phyloP scores from a whole-genome alignment of 2,329 filamentous ascomycete species.

The Zarea fungicola region DNA sequence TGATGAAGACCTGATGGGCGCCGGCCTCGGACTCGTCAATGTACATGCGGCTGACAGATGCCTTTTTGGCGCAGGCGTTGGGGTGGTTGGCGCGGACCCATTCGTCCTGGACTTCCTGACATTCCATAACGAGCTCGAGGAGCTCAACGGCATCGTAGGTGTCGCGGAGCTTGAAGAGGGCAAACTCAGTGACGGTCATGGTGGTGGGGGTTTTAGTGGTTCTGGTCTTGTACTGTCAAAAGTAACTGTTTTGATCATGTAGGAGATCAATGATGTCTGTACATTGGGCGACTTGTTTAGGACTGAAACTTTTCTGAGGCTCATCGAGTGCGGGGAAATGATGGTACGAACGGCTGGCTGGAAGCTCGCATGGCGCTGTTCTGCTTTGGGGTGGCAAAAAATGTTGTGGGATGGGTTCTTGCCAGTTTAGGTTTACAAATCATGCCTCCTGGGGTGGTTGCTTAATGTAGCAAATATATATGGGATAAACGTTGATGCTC shows the following conservation, averaged over 20 bases:
- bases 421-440: too few relatives aligned
- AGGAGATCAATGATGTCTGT: too few relatives aligned
- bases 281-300: too few relatives aligned
- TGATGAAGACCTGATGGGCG: conserved; percentile 35
- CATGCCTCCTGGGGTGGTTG: too few relatives aligned
- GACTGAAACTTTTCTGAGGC: too few relatives aligned
- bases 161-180: conserved; percentile 28
- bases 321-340: too few relatives aligned
- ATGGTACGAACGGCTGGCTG: too few relatives aligned
- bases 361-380: too few relatives aligned
- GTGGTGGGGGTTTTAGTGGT: neutral
- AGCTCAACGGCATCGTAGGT: conserved; percentile 28
- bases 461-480: too few relatives aligned
- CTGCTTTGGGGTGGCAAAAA: too few relatives aligned
- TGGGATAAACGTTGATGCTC: too few relatives aligned
- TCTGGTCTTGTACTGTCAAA: neutral
- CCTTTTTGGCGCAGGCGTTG: conserved; percentile 26
- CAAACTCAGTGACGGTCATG: conserved; percentile 39
- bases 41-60: conserved; percentile 31
- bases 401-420: too few relatives aligned
- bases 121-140: conserved; percentile 26
- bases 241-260: neutral
- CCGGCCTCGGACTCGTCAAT: conserved; percentile 28
- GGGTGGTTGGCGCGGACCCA: conserved; percentile 36
- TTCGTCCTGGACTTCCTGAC: conserved; percentile 32